Percentiles rank a stretch among this genome's conserved stretches.
These are phyloP conservation scores for Lepraria neglecta DNA, from an alignment of 495 filamentous ascomycete genomes.

Conservation along the genomic window DNA sequence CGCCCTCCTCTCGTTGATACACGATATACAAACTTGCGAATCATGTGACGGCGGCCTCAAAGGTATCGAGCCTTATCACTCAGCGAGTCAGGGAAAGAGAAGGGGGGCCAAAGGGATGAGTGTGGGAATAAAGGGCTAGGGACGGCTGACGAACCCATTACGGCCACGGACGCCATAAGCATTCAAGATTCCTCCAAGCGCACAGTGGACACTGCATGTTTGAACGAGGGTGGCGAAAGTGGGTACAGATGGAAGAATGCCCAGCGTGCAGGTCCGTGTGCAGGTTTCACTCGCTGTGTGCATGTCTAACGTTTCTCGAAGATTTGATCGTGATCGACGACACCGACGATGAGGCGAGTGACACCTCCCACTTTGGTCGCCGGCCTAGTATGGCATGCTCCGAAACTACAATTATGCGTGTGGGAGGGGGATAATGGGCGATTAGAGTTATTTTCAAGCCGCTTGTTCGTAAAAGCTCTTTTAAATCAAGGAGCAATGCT, in stretches of 20 bases:
- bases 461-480: no score
- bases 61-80: slow-evolving; percentile 8
- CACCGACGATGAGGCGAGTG: no score
- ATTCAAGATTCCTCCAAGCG: slow-evolving; percentile 18
- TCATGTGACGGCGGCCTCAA: neutral
- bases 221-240: slow-evolving; percentile 16
- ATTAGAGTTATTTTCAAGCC: no score
- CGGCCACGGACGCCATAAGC: neutral
- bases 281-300: slow-evolving; percentile 1
- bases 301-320: neutral
- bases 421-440: no score
- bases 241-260: slow-evolving; percentile 4
- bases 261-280: neutral
- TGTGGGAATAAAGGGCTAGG: no score
- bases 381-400: no score
- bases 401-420: no score
- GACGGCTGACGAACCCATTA: no score
- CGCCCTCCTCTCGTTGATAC: slow-evolving; percentile 6
- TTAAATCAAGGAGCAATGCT: no score
- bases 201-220: slow-evolving; percentile 8
- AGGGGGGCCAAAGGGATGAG: no score
- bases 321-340: no score
- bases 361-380: no score
- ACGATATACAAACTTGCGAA: neutral
- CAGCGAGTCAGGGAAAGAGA: neutral